Conservation (phyloP, 768 basidiomycete genomes). For the Psilocybe subaeruginosa region DNA sequence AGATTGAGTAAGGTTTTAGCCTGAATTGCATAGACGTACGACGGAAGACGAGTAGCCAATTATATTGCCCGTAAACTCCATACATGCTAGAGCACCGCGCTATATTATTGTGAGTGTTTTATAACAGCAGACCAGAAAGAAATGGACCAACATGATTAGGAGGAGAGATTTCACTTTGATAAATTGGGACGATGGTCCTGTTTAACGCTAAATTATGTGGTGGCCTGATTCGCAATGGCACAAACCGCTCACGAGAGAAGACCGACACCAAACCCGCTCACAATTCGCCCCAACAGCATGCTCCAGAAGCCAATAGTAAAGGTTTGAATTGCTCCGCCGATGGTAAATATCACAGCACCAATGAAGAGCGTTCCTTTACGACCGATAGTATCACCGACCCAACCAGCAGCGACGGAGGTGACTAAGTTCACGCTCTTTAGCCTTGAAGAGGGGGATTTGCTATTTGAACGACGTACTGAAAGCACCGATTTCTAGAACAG, state of each 20-base stretch:
- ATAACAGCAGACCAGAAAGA: background rate
- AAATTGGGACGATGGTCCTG: slow-evolving; percentile 94
- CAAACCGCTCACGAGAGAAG: slow-evolving; percentile 68
- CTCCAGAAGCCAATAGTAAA: slow-evolving; percentile 75
- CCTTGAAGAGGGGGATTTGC: background rate
- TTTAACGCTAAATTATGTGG: background rate
- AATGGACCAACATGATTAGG: slow-evolving; percentile 71
- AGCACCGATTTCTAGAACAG: slow-evolving; percentile 92
- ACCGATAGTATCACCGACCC: slow-evolving; percentile 86
- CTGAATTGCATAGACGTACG: slow-evolving; percentile 46
- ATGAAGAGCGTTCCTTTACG: slow-evolving; percentile 82
- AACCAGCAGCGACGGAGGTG: slow-evolving; percentile 87
- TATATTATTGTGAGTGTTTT: slow-evolving; percentile 27
- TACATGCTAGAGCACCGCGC: slow-evolving; percentile 91
- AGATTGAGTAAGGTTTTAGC: slow-evolving; percentile 1
- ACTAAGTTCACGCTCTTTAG: slow-evolving; percentile 43
- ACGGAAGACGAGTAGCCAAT: slow-evolving; percentile 90
- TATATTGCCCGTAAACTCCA: slow-evolving; percentile 95
- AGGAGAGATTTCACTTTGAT: slow-evolving; percentile 95
- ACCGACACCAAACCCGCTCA: slow-evolving; percentile 91
- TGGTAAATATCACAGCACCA: slow-evolving; percentile 82
- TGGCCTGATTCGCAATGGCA: background rate
- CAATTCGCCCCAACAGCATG: slow-evolving; percentile 84
- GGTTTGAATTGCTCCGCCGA: slow-evolving; percentile 88
- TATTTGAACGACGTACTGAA: slow-evolving; percentile 57